These are phyloP conservation scores for Leccinum pachyderme DNA, from an alignment of 1,284 basidiomycete genomes.

Conservation along the genomic window DNA sequence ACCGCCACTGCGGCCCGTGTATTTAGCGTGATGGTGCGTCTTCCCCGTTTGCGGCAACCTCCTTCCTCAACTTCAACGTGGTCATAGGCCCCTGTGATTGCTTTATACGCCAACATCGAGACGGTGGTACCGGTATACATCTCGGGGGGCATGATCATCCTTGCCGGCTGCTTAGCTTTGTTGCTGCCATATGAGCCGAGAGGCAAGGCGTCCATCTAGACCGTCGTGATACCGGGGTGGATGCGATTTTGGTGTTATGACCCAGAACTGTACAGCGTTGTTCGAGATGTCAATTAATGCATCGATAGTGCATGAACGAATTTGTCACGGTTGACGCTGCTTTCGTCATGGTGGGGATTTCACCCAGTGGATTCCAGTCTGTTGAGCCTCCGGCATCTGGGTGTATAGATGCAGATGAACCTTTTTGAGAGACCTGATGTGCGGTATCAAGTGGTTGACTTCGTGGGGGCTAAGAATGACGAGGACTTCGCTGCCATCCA, in stretches of 20 bases:
- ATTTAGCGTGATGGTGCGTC: constrained; percentile 58
- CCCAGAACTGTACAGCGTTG: background rate
- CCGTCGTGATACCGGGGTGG: background rate
- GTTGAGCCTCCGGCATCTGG: no score
- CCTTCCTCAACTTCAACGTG: background rate
- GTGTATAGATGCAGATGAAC: constrained; percentile 46
- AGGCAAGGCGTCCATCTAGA: constrained; percentile 63
- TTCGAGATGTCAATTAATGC: no score
- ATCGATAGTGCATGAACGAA: no score
- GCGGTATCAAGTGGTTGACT: constrained; percentile 39
- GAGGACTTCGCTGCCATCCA: background rate
- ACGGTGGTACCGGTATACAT: constrained; percentile 77
- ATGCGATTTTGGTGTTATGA: background rate
- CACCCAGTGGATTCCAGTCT: no score
- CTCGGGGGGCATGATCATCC: constrained; percentile 68
- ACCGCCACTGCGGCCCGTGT: constrained; percentile 59
- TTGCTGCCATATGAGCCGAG: constrained; percentile 74
- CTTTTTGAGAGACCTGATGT: constrained; percentile 32
- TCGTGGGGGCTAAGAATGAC: constrained; percentile 48
- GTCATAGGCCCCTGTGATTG: constrained; percentile 66
- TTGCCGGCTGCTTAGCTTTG: constrained; percentile 63
- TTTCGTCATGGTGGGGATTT: no score
- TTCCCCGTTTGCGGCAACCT: background rate
- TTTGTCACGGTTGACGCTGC: no score
- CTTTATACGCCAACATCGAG: constrained; percentile 62